phyloP scores from a whole-genome alignment of 1,139 yeast genomes.

The Geotrichum aggregatum region DNA sequence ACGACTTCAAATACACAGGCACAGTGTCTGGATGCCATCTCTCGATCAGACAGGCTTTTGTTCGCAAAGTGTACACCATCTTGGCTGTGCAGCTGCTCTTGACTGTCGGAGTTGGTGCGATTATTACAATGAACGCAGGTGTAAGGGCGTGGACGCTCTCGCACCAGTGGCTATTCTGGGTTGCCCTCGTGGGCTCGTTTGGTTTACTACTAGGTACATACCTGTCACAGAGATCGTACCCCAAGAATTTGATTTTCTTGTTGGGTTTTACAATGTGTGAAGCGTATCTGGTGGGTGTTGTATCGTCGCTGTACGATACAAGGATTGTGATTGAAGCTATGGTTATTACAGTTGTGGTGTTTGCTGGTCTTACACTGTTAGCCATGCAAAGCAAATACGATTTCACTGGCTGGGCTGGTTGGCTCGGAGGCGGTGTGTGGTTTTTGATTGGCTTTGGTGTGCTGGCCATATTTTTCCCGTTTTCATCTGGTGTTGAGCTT shows the following conservation, averaged over 20 bases:
- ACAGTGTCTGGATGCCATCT: conserved; percentile 74
- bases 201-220: conserved; percentile 59
- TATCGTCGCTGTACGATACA: conserved; percentile 61
- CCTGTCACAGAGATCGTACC: conserved; percentile 60
- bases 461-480: conserved; percentile 64
- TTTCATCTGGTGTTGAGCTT: conserved; percentile 51
- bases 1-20: conserved; percentile 81
- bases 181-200: conserved; percentile 56
- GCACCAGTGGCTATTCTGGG: conserved; percentile 58
- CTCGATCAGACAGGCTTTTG: conserved; percentile 68
- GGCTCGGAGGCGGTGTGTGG: conserved; percentile 59
- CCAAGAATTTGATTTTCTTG: conserved; percentile 55
- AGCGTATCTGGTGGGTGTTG: conserved; percentile 66
- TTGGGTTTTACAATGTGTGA: conserved; percentile 69
- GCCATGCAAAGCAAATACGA: conserved; percentile 83
- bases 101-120: conserved; percentile 58
- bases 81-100: conserved; percentile 59
- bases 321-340: conserved; percentile 68
- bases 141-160: conserved; percentile 56
- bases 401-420: conserved; percentile 68
- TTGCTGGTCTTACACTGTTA: conserved; percentile 68
- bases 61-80: conserved; percentile 74
- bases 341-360: conserved; percentile 62
- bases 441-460: conserved; percentile 70
- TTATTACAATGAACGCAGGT: conserved; percentile 48